These are phyloP conservation scores for Lasiodiplodia theobromae DNA, from an alignment of 2,329 filamentous ascomycete species.

Conservation along the genomic window DNA sequence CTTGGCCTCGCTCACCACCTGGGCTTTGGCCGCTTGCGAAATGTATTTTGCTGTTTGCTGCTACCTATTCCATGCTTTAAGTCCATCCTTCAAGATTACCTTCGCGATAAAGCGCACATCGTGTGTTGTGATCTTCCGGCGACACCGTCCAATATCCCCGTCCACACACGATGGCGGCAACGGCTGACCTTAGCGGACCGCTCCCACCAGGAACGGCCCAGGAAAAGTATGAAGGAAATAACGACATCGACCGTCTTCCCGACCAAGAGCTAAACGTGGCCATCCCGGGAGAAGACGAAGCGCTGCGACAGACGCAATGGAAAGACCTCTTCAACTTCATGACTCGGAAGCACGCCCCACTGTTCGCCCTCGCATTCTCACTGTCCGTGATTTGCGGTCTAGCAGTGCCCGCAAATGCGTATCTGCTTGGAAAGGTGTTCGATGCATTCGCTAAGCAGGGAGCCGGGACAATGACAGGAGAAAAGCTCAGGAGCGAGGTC, in stretches of 20 bases:
- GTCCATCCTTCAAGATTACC: background rate
- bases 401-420: constrained; percentile 69
- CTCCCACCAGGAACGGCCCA: background rate
- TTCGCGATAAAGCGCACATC: background rate
- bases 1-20: constrained; percentile 13
- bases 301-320: constrained; percentile 49
- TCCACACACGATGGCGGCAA: constrained; percentile 10
- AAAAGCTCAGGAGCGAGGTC: constrained; percentile 63
- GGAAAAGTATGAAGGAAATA: background rate
- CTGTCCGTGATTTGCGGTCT: constrained; percentile 67
- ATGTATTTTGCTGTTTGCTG: background rate
- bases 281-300: constrained; percentile 30
- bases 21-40: background rate
- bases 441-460: constrained; percentile 73
- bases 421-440: constrained; percentile 79
- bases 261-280: constrained; percentile 20
- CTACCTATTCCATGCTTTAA: background rate
- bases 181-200: background rate
- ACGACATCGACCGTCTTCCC: constrained; percentile 1
- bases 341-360: constrained; percentile 62
- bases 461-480: constrained; percentile 56
- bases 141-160: background rate
- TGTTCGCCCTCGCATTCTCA: constrained; percentile 62
- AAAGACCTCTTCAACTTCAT: constrained; percentile 76
- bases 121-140: background rate